Percentiles rank a stretch among this genome's conserved stretches.
Evolutionary conservation across 1,284 basidiomycete genomes (phyloP).

Genomic region (Psilocybe mexicana): DNA sequence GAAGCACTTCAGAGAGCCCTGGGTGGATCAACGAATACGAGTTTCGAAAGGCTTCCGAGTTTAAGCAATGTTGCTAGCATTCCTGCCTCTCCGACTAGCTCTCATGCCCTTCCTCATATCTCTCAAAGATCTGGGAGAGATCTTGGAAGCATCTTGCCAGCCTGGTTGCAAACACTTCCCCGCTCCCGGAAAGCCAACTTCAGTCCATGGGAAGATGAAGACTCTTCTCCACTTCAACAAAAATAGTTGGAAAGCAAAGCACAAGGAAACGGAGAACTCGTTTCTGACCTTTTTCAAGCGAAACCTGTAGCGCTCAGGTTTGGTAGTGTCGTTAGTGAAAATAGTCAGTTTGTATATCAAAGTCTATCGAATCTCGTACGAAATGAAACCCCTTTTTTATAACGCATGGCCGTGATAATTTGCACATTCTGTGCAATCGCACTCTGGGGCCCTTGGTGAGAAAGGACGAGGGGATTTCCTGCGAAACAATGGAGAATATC

Average conservation of each 20-base stretch:
- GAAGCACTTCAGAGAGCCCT: constrained; percentile 73
- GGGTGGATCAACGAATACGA: constrained; percentile 66
- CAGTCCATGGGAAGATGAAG: constrained; percentile 69
- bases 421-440: not conserved
- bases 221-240: constrained; percentile 22
- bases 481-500: too few species aligned
- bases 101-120: constrained; percentile 38
- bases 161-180: constrained; percentile 57
- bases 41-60: constrained; percentile 72
- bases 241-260: constrained; percentile 4
- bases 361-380: constrained; percentile 19
- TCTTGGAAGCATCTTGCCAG: constrained; percentile 40
- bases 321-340: constrained; percentile 6
- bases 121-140: constrained; percentile 29
- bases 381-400: constrained; percentile 13
- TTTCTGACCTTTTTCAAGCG: not conserved
- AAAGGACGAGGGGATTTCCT: too few species aligned
- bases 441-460: too few species aligned
- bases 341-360: constrained; percentile 25
- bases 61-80: constrained; percentile 69
- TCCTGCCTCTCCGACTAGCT: constrained; percentile 54
- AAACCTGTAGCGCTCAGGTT: not conserved
- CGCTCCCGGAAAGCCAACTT: constrained; percentile 58
- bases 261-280: not conserved
- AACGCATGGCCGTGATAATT: not conserved